Base-by-base conservation (phyloP, 2,329 filamentous ascomycete genomes). In the Dendryphion nanum region DNA sequence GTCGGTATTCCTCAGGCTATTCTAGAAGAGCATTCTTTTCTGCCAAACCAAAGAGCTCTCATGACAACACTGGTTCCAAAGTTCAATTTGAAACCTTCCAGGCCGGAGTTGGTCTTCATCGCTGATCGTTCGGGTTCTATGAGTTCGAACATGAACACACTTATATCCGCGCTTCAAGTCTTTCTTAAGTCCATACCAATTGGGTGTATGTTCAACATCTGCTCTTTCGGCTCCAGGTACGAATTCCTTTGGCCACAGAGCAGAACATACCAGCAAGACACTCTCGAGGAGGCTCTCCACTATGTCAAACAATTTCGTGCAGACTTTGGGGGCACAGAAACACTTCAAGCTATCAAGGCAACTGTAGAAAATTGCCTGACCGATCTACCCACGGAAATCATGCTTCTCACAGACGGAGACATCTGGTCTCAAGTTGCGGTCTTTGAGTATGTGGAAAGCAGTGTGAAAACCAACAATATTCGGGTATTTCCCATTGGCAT, bases 81-180 rank as follows among this genome's bases (percentile, higher is more conserved):
- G 44, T 86, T 86, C 65, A 71, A 70, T 24, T 63, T 86, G 0
- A 76, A 78, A 0, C 58, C 72, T 0, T 66, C 71, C 2, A 61
- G 58, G 16, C 73, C 74, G 0, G 83, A 88, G 53, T 75, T 88
- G 18, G 76, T 88, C 16, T 87, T 89, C 50, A 66, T 88, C 6
- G 83, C 80, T 37, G 85, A 88, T 55, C 74, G 83, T 33, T 85
- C 81, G 38, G 82, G 81, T 0, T 84, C 79, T 39, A 84, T 83
- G 81, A 15, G 24, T 0, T 47, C 56, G 0, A 77, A 76, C 33
- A 81, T 83, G 1, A 41, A 50, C 1, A 73, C 78, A 15, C 65
- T 84, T 2, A 64, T 73, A 13, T 62, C 70, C 0, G 79, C 80
- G 0, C 65, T 85, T 18, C 70, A 74, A 4, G 65, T 83, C 23